Evolutionary conservation across 768 basidiomycete genomes (phyloP).

Genomic region (Harrya chromipes): DNA sequence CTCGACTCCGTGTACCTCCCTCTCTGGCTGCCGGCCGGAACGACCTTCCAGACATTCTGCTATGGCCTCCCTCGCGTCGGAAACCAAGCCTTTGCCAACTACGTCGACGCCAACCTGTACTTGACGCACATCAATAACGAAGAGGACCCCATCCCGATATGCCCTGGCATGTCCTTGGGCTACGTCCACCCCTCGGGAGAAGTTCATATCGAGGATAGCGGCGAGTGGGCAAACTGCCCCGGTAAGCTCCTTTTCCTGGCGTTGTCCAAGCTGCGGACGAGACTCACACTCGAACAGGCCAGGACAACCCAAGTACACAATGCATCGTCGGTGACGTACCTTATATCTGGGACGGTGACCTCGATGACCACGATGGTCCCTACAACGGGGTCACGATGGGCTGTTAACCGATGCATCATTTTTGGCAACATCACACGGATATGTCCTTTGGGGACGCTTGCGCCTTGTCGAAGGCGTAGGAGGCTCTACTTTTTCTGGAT

Average conservation of each 20-base stretch:
- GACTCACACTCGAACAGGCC: slow-evolving; percentile 26
- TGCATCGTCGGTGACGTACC: slow-evolving; percentile 24
- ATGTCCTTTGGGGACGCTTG: too few species aligned
- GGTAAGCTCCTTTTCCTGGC: slow-evolving; percentile 26
- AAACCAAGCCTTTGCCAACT: slow-evolving; percentile 58
- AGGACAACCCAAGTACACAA: slow-evolving; percentile 53
- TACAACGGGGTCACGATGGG: slow-evolving; percentile 30
- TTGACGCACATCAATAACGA: slow-evolving; percentile 57
- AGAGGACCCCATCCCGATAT: slow-evolving; percentile 38
- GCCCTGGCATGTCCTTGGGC: slow-evolving; percentile 34
- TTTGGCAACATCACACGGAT: too few species aligned
- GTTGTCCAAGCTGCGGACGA: neutral
- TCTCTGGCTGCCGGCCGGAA: slow-evolving; percentile 34
- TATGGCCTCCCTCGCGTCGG: slow-evolving; percentile 45
- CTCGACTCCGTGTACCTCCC: slow-evolving; percentile 40
- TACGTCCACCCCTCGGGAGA: slow-evolving; percentile 42
- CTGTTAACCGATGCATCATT: slow-evolving; percentile 10
- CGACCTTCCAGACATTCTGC: slow-evolving; percentile 29
- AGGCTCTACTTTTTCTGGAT: too few species aligned
- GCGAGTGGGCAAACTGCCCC: slow-evolving; percentile 53
- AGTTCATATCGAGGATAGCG: slow-evolving; percentile 42
- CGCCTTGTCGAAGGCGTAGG: too few species aligned
- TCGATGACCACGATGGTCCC: slow-evolving; percentile 46
- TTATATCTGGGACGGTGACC: slow-evolving; percentile 42
- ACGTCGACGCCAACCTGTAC: slow-evolving; percentile 44